Percentiles rank a stretch among this genome's conserved stretches.
These are phyloP conservation scores for Phytophthora tentaculata DNA, from an alignment of 352 stramenopile genomes.

Conservation along the genomic window DNA sequence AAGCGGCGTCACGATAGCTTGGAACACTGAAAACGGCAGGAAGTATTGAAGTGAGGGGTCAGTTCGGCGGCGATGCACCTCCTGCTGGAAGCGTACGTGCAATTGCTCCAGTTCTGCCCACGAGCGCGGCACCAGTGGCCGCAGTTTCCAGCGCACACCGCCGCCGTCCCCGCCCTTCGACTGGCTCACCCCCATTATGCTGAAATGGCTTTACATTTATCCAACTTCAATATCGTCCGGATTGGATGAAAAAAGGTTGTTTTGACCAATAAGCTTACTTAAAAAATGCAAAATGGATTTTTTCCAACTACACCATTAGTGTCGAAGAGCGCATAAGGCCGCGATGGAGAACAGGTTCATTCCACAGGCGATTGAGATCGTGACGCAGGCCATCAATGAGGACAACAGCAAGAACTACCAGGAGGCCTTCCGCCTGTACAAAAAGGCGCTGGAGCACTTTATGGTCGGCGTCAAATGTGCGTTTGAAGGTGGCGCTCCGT, in stretches of 20 bases:
- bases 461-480: constrained; percentile 91
- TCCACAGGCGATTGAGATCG: constrained; percentile 90
- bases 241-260: constrained; percentile 2
- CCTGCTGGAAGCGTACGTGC: constrained; percentile 66
- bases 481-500: constrained; percentile 16
- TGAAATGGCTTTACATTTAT: neutral
- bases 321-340: neutral
- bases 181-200: constrained; percentile 61
- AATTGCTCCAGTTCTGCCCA: constrained; percentile 67
- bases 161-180: constrained; percentile 43
- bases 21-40: constrained; percentile 56
- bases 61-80: constrained; percentile 42
- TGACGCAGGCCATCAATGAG: constrained; percentile 86
- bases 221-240: constrained; percentile 22
- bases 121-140: constrained; percentile 48
- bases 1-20: constrained; percentile 46
- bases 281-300: constrained; percentile 24
- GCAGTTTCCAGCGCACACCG: constrained; percentile 44
- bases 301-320: neutral
- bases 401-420: constrained; percentile 92
- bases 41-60: constrained; percentile 59
- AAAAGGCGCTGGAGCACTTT: constrained; percentile 90
- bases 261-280: constrained; percentile 13
- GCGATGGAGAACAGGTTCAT: constrained; percentile 93
- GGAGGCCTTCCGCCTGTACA: constrained; percentile 87